These are phyloP conservation scores for Petunia hybrid DNA, from an alignment of 305 asterid species.

Conservation along the genomic window DNA sequence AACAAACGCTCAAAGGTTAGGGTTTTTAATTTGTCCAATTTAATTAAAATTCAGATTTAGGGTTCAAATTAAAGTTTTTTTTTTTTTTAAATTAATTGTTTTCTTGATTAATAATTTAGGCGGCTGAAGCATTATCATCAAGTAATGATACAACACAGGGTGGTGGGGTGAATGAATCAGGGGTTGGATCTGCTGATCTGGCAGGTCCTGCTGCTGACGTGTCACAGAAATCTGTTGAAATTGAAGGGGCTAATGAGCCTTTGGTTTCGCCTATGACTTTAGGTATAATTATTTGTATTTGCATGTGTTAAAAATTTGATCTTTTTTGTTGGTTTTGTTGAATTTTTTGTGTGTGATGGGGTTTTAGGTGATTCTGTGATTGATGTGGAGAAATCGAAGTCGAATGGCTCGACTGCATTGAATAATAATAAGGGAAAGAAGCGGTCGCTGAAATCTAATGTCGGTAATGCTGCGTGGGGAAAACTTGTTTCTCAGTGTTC, in stretches of 20 bases:
- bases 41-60: neutral
- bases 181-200: constrained; percentile 67
- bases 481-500: constrained; percentile 84
- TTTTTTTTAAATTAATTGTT: too few relatives aligned
- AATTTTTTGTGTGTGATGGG: constrained; percentile 33
- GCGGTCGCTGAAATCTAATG: constrained; percentile 53
- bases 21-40: neutral
- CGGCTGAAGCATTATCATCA: constrained; percentile 44
- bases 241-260: constrained; percentile 49
- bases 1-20: constrained; percentile 49
- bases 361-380: constrained; percentile 58
- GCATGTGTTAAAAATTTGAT: constrained; percentile 40
- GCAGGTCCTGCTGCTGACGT: constrained; percentile 26
- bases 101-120: constrained; percentile 33
- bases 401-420: constrained; percentile 40
- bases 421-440: constrained; percentile 66
- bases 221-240: constrained; percentile 46
- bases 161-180: constrained; percentile 47
- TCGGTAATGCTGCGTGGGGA: constrained; percentile 80
- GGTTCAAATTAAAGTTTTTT: neutral
- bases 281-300: constrained; percentile 32
- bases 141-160: constrained; percentile 37
- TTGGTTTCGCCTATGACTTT: constrained; percentile 37
- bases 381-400: constrained; percentile 64
- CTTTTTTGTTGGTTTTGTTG: constrained; percentile 9